Conservation (phyloP, 139 green algal species). For the Haematococcus sp. region DNA sequence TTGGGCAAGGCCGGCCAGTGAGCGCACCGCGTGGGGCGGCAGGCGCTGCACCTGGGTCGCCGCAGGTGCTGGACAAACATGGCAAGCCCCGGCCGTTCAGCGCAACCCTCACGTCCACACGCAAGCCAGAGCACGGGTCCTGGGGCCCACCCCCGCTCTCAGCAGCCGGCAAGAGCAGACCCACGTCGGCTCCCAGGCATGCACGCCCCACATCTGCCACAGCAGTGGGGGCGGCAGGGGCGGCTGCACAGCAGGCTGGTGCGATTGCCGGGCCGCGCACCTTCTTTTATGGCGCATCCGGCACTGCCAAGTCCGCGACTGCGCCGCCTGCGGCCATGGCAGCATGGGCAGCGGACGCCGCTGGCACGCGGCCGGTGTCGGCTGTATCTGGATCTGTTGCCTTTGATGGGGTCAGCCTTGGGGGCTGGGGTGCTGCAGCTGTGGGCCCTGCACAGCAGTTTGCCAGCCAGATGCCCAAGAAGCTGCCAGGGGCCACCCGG, state of each 20-base stretch:
- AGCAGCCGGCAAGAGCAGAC: too few relatives aligned
- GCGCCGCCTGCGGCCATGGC: background rate
- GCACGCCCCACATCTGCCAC: too few relatives aligned
- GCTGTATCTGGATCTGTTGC: background rate
- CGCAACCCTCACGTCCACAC: too few relatives aligned
- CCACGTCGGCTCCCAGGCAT: too few relatives aligned
- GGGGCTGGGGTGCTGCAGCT: background rate
- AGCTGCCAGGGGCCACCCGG: background rate
- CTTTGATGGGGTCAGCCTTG: background rate
- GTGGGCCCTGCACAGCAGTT: background rate
- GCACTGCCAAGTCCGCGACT: background rate
- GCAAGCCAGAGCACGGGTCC: too few relatives aligned
- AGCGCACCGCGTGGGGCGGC: background rate
- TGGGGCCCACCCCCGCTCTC: too few relatives aligned
- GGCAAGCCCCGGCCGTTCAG: too few relatives aligned
- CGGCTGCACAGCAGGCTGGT: too few relatives aligned
- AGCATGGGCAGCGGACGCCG: background rate
- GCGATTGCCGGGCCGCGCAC: too few relatives aligned
- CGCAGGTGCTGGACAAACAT: too few relatives aligned
- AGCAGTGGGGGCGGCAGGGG: too few relatives aligned
- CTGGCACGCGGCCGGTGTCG: background rate
- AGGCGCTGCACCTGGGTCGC: background rate
- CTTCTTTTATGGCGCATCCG: too few relatives aligned
- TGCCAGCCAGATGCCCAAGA: conserved; percentile 7
- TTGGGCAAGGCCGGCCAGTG: background rate